Conservation (phyloP, 805 yeast species). For the Candida krabiensis region DNA sequence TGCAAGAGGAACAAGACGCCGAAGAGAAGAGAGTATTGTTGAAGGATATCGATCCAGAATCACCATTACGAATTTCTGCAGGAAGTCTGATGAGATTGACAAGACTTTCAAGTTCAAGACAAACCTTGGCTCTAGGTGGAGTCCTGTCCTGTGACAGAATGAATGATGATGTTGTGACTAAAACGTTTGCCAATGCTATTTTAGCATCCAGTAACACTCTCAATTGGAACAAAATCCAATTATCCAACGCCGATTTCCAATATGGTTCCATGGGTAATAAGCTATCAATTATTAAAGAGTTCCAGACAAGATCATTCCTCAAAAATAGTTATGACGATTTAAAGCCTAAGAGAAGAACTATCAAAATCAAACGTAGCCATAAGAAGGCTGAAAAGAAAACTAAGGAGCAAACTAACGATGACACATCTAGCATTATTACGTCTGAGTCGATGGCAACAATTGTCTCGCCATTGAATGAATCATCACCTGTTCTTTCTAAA, state of each 20-base stretch:
- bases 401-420: neutral
- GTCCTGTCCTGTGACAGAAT: slow-evolving; percentile 32
- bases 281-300: slow-evolving; percentile 41
- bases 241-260: slow-evolving; percentile 30
- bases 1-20: slow-evolving; percentile 30
- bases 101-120: slow-evolving; percentile 70
- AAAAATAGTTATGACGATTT: slow-evolving; percentile 28
- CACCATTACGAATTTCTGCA: slow-evolving; percentile 58
- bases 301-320: slow-evolving; percentile 44
- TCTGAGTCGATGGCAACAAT: neutral
- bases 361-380: slow-evolving; percentile 21
- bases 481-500: slow-evolving; percentile 17
- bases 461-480: slow-evolving; percentile 5
- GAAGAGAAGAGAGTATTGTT: slow-evolving; percentile 42
- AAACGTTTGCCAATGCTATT: slow-evolving; percentile 32
- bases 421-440: neutral
- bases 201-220: slow-evolving; percentile 28
- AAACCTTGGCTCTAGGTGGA: slow-evolving; percentile 69
- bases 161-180: slow-evolving; percentile 34
- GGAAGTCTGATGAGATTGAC: slow-evolving; percentile 67
- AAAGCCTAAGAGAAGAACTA: slow-evolving; percentile 31
- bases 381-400: slow-evolving; percentile 1
- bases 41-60: slow-evolving; percentile 52
- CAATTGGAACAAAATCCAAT: slow-evolving; percentile 33
- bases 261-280: slow-evolving; percentile 36